phyloP scores from a whole-genome alignment of 1,284 basidiomycete species.

The Tetrapyrgos nigripes region DNA sequence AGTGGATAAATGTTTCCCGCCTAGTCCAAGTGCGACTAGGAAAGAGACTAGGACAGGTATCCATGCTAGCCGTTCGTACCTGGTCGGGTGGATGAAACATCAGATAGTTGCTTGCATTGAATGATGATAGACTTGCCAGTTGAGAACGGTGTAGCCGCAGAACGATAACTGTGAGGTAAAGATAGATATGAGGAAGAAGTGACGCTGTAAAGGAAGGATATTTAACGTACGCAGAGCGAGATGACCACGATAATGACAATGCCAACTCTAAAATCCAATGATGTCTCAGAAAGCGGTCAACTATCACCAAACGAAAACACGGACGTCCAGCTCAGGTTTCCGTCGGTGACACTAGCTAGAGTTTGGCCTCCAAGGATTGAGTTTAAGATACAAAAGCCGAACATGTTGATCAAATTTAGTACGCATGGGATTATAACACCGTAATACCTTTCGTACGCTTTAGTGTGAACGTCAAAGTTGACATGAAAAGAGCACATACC shows the following conservation, averaged over 20 bases:
- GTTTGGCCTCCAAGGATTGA: constrained; percentile 84
- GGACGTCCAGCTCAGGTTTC: constrained; percentile 71
- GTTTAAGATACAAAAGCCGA: constrained; percentile 81
- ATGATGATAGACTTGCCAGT: constrained; percentile 50
- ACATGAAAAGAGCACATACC: constrained; percentile 56
- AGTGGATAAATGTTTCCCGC: constrained; percentile 66
- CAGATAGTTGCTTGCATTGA: not conserved
- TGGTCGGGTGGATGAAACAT: constrained; percentile 29
- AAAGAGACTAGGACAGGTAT: constrained; percentile 81
- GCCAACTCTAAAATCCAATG: constrained; percentile 59
- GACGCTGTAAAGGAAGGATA: constrained; percentile 51
- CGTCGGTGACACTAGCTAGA: constrained; percentile 71
- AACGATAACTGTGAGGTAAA: not conserved
- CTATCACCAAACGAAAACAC: constrained; percentile 20
- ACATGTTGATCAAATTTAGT: constrained; percentile 67
- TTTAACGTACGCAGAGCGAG: constrained; percentile 67
- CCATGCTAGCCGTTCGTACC: constrained; percentile 82
- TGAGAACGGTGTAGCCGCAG: constrained; percentile 5
- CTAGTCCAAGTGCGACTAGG: constrained; percentile 76
- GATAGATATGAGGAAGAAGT: constrained; percentile 73
- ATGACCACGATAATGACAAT: constrained; percentile 87
- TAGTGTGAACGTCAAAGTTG: too few species aligned
- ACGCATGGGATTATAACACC: constrained; percentile 70
- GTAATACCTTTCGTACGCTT: constrained; percentile 56
- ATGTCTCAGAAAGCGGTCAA: not conserved